Percentiles rank a stretch among this genome's conserved stretches.
Evolutionary conservation across 345 rosid species (phyloP).

Genomic region (Mangifera indica): DNA sequence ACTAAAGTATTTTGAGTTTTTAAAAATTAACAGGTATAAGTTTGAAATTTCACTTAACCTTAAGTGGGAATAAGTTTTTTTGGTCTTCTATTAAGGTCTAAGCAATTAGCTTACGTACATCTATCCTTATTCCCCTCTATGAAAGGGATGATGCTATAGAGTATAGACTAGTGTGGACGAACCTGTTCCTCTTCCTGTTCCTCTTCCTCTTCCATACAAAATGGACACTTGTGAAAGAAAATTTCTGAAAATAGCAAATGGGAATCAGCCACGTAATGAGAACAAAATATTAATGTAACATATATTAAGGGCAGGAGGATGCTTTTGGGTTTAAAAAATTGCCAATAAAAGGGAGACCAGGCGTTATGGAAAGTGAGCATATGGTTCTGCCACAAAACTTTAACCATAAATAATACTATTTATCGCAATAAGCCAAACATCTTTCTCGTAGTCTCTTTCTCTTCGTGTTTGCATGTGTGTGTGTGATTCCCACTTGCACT

Average conservation of each 20-base stretch:
- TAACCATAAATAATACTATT: neutral
- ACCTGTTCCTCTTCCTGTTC: neutral
- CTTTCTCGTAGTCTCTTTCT: neutral
- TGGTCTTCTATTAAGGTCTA: too few relatives aligned
- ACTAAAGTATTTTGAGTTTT: too few relatives aligned
- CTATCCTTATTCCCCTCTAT: neutral
- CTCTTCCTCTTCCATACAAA: neutral
- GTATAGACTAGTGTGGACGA: neutral
- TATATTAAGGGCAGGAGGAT: slow-evolving; percentile 2
- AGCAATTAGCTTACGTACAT: neutral
- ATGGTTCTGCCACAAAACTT: slow-evolving; percentile 34
- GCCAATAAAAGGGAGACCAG: slow-evolving; percentile 42
- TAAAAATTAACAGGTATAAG: too few relatives aligned
- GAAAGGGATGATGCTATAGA: neutral
- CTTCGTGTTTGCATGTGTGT: neutral
- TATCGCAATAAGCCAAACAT: slow-evolving; percentile 11
- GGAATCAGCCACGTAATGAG: slow-evolving; percentile 12
- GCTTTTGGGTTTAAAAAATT: slow-evolving; percentile 24
- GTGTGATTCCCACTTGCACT: slow-evolving; percentile 31
- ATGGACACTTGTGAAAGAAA: neutral
- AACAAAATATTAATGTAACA: neutral
- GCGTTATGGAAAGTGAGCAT: slow-evolving; percentile 42
- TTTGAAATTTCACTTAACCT: too few relatives aligned
- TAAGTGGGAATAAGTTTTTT: too few relatives aligned
- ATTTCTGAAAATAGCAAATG: slow-evolving; percentile 7